Percentiles rank a stretch among this genome's conserved stretches.
These are phyloP conservation scores for Xylaria hypoxylon DNA, from an alignment of 2,329 filamentous ascomycete species.

Conservation along the genomic window DNA sequence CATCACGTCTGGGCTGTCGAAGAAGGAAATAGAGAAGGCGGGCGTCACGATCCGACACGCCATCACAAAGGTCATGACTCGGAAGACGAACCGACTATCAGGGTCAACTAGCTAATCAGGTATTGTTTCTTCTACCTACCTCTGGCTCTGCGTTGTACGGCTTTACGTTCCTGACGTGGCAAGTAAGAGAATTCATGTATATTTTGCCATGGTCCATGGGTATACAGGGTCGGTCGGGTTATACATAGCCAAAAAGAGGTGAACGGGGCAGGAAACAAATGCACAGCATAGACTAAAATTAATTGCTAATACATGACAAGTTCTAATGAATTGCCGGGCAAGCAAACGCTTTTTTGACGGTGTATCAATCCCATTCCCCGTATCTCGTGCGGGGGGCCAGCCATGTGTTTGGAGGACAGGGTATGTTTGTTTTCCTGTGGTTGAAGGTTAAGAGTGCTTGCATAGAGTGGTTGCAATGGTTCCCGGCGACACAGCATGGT, in stretches of 20 bases:
- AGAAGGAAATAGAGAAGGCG: constrained; percentile 96
- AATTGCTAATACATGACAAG: constrained; percentile 46
- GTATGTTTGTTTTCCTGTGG: constrained; percentile 1
- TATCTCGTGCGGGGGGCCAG: neutral
- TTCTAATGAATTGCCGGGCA: neutral
- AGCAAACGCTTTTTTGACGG: too few relatives aligned
- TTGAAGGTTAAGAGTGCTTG: neutral
- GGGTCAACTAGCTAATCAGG: constrained; percentile 51
- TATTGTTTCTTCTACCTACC: constrained; percentile 30
- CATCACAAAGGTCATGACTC: constrained; percentile 88
- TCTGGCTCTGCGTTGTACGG: constrained; percentile 33
- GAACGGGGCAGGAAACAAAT: constrained; percentile 4
- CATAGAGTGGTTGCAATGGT: constrained; percentile 10
- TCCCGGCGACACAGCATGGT: constrained; percentile 1
- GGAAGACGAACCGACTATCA: constrained; percentile 65
- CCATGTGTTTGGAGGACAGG: constrained; percentile 10
- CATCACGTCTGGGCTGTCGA: constrained; percentile 85
- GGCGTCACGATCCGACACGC: constrained; percentile 89
- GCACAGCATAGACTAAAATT: constrained; percentile 42
- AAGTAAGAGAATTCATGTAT: constrained; percentile 23
- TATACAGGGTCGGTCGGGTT: constrained; percentile 3
- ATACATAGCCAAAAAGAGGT: constrained; percentile 16
- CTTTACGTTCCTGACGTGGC: constrained; percentile 22
- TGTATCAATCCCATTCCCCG: neutral
- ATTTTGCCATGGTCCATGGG: constrained; percentile 22